Conservation (phyloP, 805 yeast species). For the Candida peoriensis region DNA sequence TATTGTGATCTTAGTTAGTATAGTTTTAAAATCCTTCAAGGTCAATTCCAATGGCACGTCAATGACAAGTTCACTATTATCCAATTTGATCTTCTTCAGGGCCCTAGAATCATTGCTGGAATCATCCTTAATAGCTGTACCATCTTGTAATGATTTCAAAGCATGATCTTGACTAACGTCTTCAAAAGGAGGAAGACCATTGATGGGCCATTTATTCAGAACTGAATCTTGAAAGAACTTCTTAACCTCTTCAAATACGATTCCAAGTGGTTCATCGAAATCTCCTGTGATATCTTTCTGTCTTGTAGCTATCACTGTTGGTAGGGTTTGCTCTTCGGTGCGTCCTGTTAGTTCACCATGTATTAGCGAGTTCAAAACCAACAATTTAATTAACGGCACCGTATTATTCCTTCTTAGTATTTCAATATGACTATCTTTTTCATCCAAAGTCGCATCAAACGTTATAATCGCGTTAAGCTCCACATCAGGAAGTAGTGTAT, state of each 20-base stretch:
- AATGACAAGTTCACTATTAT: no score
- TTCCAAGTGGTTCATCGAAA: conserved; percentile 20
- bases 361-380: conserved; percentile 41
- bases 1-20: conserved; percentile 34
- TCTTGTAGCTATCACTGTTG: conserved; percentile 21
- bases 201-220: conserved; percentile 6
- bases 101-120: not conserved
- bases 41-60: conserved; percentile 18
- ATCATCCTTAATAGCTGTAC: not conserved
- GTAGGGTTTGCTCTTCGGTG: conserved; percentile 7
- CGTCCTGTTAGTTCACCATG: conserved; percentile 25
- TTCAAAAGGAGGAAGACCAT: conserved; percentile 11
- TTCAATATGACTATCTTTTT: conserved; percentile 26
- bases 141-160: conserved; percentile 8
- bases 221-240: conserved; percentile 11
- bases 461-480: conserved; percentile 40
- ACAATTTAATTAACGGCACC: conserved; percentile 42
- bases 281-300: conserved; percentile 2
- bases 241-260: conserved; percentile 3
- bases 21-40: conserved; percentile 30
- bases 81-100: conserved; percentile 11
- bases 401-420: conserved; percentile 19
- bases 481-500: conserved; percentile 27
- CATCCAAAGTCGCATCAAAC: conserved; percentile 40
- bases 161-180: conserved; percentile 15